Base-by-base conservation (phyloP, 768 basidiomycete genomes). In the Tylopilus plumbeoviolaceoides region DNA sequence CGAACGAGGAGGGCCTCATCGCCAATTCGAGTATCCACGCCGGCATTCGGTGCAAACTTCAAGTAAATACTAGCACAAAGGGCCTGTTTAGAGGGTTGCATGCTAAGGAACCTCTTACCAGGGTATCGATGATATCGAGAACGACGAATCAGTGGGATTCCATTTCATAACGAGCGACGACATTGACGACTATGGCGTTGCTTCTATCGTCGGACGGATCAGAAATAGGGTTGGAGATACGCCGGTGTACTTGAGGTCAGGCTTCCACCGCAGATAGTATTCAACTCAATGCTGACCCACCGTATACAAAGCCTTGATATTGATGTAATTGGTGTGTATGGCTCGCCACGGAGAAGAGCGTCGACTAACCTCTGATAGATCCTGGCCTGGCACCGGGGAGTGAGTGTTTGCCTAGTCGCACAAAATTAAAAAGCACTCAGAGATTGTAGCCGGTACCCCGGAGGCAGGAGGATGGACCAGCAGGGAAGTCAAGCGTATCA, bases 401-500 rank as follows among this genome's bases (percentile, higher is more conserved):
- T 87, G 62, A 64, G 85, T 73, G 43, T 30, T 40, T 7, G 23
- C 18, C n/a, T 51, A 6, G 2, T 9, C 30, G 17, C 17, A 39
- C 14, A 25, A 28, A 23, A 31, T 47, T 12, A 18, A 15, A n/a
- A 38, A 28, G 30, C 38, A 18, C n/a, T 50, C 21, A 55, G 10
- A 14, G 10, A 54, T 44, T 39, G 5, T 62, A 89, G 86, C 91
- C 51, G 89, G 90, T 14, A 91, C 90, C 1, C 90, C 90, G 14
- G 90, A 92, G 66, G 76, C 85, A 2, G 90, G 90, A 30, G 90
- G 90, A 12, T 91, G 87, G 89, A 89, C 90, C 4, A 84, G 81
- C 18, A 81, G 89, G 44, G 90, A 91, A 69, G 75, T 89, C 39
- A 90, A 91, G 61, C 79, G 87, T 33, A 87, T 91, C 59, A 75